Evolutionary conservation across 1,284 basidiomycete species (phyloP), one percentile per base, ranked within the genome.

Genomic region (Rhizopogon parksii): DNA sequence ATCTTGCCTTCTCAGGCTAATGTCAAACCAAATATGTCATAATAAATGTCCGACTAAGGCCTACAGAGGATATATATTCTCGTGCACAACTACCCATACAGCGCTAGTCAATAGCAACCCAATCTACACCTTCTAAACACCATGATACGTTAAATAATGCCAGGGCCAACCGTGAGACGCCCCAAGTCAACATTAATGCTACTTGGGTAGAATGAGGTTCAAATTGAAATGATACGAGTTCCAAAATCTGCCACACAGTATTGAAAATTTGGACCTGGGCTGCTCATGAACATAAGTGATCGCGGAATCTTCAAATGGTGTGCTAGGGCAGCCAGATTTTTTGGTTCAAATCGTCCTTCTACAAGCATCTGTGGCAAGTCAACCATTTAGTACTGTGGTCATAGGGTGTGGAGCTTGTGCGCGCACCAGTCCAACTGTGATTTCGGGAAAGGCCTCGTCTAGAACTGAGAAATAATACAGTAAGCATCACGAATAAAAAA

Each of bases 371-470:
- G 55, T 14, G 34, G 39, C 15, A 49, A 15, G 19, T 15, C 51
- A 39, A 21, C 45, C 47, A 42, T 37, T 24, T 12, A 24, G 15
- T 24, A 24, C 17, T 36, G 39, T 27, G 1, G 3, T 35, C 14
- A 27, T 37, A 36, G n/a, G 36, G 48, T 9, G 35, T 34, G 30
- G 34, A 30, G 0, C 24, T 32, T 32, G 4, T 32, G 32, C 12
- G n/a, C 73, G 35, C 51, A 79, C 79, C 32, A 80, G 63, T 53
- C 81, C 80, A 24, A 82, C 67, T 0, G 81, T 82, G 6, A 81
- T 76, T 47, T 78, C 74, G 1, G 81, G 80, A 56, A 83, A 83
- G 2, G 77, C 78, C 65, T 82, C 80, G 40, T 83, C 80, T 34
- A 83, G 60, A 49, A 83, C 77, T 76, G 55, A 40, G 36, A 47